Conservation (phyloP, 2,329 filamentous ascomycete genomes). For the Ilyonectria robusta region DNA sequence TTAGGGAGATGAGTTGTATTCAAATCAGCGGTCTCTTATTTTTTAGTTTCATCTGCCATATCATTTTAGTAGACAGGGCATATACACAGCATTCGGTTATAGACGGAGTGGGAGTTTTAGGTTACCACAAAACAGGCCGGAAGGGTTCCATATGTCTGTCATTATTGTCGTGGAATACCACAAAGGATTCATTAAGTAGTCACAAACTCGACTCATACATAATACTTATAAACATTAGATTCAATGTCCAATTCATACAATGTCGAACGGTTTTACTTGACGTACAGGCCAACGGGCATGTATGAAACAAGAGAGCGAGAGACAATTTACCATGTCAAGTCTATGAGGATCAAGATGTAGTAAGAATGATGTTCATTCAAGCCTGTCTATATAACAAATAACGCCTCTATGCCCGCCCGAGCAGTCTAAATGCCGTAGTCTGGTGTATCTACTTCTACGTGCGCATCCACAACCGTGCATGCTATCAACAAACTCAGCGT, state of each 20-base stretch:
- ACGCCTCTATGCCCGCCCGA: slow-evolving; percentile 37
- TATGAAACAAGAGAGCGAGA: too few species aligned
- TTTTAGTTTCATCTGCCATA: neutral
- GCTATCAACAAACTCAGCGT: neutral
- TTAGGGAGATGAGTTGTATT: slow-evolving; percentile 59
- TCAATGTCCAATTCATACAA: neutral
- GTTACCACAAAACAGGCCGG: slow-evolving; percentile 3
- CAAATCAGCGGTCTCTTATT: neutral
- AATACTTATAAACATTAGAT: neutral
- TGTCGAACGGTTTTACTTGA: too few species aligned
- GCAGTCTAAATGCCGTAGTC: slow-evolving; percentile 9
- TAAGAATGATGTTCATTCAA: slow-evolving; percentile 12
- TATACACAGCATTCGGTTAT: neutral
- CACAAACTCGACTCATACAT: neutral
- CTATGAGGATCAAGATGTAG: neutral
- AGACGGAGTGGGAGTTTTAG: slow-evolving; percentile 7
- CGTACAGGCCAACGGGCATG: neutral
- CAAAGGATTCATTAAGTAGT: slow-evolving; percentile 4
- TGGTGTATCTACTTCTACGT: slow-evolving; percentile 20
- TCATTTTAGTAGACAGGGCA: neutral
- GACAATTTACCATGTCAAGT: too few species aligned
- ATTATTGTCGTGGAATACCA: neutral
- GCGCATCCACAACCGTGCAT: neutral
- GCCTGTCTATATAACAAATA: slow-evolving; percentile 22
- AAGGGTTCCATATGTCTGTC: slow-evolving; percentile 7